Percentiles rank a stretch among this genome's conserved stretches.
phyloP scores from a whole-genome alignment of 768 basidiomycete species.

The Hygrophorus pudorinus region DNA sequence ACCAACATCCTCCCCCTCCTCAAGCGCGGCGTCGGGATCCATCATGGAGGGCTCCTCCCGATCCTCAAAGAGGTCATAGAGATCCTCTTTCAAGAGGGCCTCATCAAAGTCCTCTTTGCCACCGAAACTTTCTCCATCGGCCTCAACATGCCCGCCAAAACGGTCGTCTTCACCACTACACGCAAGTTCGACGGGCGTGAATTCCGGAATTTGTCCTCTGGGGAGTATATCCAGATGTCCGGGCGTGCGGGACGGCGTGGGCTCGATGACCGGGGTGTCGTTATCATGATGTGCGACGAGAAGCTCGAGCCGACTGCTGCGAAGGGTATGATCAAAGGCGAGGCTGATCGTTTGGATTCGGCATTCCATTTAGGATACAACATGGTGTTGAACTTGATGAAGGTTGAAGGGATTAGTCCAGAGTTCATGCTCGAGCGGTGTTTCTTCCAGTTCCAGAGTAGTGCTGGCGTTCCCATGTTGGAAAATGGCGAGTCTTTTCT shows the following conservation, averaged over 20 bases:
- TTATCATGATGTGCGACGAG: slow-evolving; percentile 99
- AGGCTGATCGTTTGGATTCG: slow-evolving; percentile 93
- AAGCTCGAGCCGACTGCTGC: slow-evolving; percentile 89
- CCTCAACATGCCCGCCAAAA: slow-evolving; percentile 99
- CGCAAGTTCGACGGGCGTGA: slow-evolving; percentile 95
- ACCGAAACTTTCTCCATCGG: slow-evolving; percentile 99
- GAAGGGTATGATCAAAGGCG: slow-evolving; percentile 96
- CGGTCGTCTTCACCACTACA: slow-evolving; percentile 92
- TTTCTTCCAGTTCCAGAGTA: slow-evolving; percentile 99
- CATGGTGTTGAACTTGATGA: slow-evolving; percentile 97
- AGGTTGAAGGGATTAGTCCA: slow-evolving; percentile 96
- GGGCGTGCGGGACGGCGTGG: slow-evolving; percentile 96
- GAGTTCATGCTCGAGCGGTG: slow-evolving; percentile 97
- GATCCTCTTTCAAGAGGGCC: slow-evolving; percentile 95
- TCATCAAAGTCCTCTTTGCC: slow-evolving; percentile 96
- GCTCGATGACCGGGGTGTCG: slow-evolving; percentile 95
- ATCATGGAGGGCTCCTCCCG: slow-evolving; percentile 94
- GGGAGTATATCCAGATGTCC: slow-evolving; percentile 99
- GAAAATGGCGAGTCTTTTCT: slow-evolving; percentile 57
- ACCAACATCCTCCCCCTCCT: slow-evolving; percentile 85
- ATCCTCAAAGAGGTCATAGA: slow-evolving; percentile 99
- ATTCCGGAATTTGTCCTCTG: slow-evolving; percentile 85
- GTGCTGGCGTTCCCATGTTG: slow-evolving; percentile 74
- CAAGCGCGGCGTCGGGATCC: slow-evolving; percentile 93
- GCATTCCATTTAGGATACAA: slow-evolving; percentile 99